A percentile compares a stretch with the other conserved stretches of the same genome.
These are phyloP conservation scores for Beauveria sp. DNA, from an alignment of 2,329 filamentous ascomycete species.

Conservation along the genomic window DNA sequence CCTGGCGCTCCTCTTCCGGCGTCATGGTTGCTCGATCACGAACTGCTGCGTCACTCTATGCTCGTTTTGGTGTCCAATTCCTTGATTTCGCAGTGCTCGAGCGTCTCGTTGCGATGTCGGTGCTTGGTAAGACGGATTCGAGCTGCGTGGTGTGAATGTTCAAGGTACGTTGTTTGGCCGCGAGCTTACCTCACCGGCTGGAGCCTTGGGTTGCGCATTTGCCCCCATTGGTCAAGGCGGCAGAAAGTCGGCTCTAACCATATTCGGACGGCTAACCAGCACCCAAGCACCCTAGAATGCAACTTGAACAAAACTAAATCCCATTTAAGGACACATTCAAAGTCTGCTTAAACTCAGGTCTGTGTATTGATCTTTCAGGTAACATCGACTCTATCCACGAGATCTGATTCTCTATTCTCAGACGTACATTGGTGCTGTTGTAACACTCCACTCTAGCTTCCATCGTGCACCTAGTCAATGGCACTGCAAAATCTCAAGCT, in stretches of 20 bases:
- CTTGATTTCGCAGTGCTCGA: background rate
- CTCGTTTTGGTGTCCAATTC: background rate
- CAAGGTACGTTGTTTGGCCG: constrained; percentile 3
- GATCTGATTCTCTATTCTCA: background rate
- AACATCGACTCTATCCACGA: background rate
- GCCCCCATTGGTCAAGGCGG: constrained; percentile 7
- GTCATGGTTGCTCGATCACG: constrained; percentile 31
- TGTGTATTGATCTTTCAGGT: background rate
- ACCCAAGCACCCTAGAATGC: background rate
- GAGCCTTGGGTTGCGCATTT: constrained; percentile 17
- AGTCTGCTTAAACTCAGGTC: background rate
- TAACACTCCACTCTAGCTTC: background rate
- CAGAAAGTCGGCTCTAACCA: constrained; percentile 11
- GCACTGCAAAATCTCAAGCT: background rate
- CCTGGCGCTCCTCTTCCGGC: constrained; percentile 52
- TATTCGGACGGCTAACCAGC: background rate
- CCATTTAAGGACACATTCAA: background rate
- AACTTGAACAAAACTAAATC: background rate
- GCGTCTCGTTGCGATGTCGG: background rate
- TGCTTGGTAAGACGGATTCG: background rate
- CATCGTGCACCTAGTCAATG: background rate
- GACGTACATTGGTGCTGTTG: background rate
- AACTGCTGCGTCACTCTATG: constrained; percentile 1
- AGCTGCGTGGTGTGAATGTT: background rate
- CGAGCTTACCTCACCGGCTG: constrained; percentile 35